Conservation (phyloP, 495 filamentous ascomycete genomes). For the Trichoderma parareesei region DNA sequence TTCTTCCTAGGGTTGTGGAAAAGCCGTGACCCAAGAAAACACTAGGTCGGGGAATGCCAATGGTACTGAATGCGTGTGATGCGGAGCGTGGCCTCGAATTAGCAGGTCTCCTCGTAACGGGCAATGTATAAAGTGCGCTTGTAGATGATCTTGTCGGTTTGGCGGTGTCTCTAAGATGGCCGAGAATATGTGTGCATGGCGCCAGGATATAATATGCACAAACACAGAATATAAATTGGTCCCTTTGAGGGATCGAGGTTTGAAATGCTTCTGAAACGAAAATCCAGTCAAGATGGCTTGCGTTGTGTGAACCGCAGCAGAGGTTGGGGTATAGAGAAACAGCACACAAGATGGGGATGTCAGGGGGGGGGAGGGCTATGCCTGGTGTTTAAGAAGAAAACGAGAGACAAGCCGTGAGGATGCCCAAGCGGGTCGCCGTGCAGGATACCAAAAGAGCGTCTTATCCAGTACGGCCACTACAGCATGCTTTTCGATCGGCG, state of each 20-base stretch:
- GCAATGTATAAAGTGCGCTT: slow-evolving; percentile 2
- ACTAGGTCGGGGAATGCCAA: not conserved
- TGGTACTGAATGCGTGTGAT: not conserved
- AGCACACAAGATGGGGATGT: not conserved
- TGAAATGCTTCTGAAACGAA: not conserved
- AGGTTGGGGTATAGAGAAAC: not conserved
- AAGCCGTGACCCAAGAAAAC: not conserved
- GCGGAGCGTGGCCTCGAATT: not conserved
- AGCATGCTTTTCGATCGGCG: slow-evolving; percentile 3
- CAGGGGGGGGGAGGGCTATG: not conserved
- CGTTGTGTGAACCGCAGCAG: not conserved
- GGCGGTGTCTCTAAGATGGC: not conserved
- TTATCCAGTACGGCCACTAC: not conserved
- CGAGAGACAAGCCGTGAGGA: slow-evolving; percentile 6
- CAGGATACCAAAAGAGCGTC: slow-evolving; percentile 1
- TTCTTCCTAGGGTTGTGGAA: not conserved
- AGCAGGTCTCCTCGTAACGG: not conserved
- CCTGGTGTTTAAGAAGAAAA: not conserved
- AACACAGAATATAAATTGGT: slow-evolving; percentile 1
- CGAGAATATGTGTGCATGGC: not conserved
- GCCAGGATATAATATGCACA: slow-evolving; percentile 2
- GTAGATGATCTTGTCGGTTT: not conserved
- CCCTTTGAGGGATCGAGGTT: not conserved
- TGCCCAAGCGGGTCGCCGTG: slow-evolving; percentile 6
- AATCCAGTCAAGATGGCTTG: not conserved